Percentiles rank a stretch among this genome's conserved stretches.
Conservation (phyloP, 805 yeast genomes). For the Kregervanrija delftensis region DNA sequence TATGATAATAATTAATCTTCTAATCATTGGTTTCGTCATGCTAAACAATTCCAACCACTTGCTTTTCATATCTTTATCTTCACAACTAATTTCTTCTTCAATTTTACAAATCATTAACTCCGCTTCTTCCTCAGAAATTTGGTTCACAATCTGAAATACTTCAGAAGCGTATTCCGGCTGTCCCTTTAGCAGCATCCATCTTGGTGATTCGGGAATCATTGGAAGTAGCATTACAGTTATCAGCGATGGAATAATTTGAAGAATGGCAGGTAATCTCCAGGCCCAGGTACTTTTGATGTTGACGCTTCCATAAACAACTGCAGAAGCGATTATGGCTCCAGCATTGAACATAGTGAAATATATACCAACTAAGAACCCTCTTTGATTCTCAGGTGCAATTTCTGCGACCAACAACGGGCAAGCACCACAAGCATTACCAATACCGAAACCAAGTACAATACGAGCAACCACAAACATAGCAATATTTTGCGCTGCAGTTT, state of each 20-base stretch:
- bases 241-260: conserved; percentile 42
- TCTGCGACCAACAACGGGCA: conserved; percentile 27
- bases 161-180: conserved; percentile 27
- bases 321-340: conserved; percentile 39
- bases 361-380: conserved; percentile 30
- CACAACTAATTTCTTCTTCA: too few relatives aligned
- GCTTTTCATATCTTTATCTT: too few relatives aligned
- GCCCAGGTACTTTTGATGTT: conserved; percentile 32
- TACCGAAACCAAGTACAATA: conserved; percentile 27
- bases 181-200: conserved; percentile 31
- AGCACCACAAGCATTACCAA: conserved; percentile 16
- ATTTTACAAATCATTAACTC: not conserved
- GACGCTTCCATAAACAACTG: conserved; percentile 31
- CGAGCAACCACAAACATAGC: conserved; percentile 28
- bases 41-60: conserved; percentile 20
- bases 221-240: conserved; percentile 28
- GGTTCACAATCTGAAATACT: not conserved
- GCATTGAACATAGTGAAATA: conserved; percentile 37
- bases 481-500: conserved; percentile 25
- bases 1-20: conserved; percentile 29
- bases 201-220: conserved; percentile 36
- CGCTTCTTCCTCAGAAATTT: not conserved
- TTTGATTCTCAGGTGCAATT: conserved; percentile 17
- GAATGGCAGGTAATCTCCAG: conserved; percentile 48
- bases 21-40: conserved; percentile 26